phyloP scores from a whole-genome alignment of 2,329 filamentous ascomycete genomes.

The Epichloe scottii region DNA sequence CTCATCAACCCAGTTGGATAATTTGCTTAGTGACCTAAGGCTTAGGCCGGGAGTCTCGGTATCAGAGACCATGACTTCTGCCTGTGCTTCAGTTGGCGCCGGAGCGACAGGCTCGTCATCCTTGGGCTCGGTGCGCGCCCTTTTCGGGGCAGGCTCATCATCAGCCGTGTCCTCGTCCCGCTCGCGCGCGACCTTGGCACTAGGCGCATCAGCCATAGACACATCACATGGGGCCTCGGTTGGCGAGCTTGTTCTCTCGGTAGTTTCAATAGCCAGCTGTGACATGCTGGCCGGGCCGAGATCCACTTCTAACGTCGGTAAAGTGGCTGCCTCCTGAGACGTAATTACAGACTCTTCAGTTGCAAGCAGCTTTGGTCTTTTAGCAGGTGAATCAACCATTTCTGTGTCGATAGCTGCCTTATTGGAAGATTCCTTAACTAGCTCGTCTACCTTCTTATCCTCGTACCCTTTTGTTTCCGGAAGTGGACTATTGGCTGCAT shows the following conservation, averaged over 20 bases:
- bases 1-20: conserved; percentile 29
- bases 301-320: conserved; percentile 21
- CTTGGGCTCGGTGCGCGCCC: conserved; percentile 58
- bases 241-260: conserved; percentile 17
- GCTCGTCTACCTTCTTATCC: background rate
- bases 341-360: conserved; percentile 7
- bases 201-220: conserved; percentile 41
- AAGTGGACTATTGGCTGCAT: background rate
- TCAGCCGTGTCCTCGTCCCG: conserved; percentile 58
- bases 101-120: conserved; percentile 21
- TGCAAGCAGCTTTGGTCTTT: conserved; percentile 7
- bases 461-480: background rate
- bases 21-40: conserved; percentile 13
- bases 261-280: conserved; percentile 25
- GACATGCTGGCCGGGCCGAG: conserved; percentile 25
- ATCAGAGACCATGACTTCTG: conserved; percentile 5
- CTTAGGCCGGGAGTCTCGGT: conserved; percentile 8
- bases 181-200: conserved; percentile 55
- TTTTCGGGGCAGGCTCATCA: conserved; percentile 65
- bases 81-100: conserved; percentile 5
- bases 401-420: conserved; percentile 10
- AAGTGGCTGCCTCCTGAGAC: conserved; percentile 11
- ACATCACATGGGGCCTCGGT: conserved; percentile 27
- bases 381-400: conserved; percentile 14
- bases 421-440: background rate